Evolutionary conservation across 2,329 filamentous ascomycete species (phyloP).

Genomic region (Alternaria longipes): DNA sequence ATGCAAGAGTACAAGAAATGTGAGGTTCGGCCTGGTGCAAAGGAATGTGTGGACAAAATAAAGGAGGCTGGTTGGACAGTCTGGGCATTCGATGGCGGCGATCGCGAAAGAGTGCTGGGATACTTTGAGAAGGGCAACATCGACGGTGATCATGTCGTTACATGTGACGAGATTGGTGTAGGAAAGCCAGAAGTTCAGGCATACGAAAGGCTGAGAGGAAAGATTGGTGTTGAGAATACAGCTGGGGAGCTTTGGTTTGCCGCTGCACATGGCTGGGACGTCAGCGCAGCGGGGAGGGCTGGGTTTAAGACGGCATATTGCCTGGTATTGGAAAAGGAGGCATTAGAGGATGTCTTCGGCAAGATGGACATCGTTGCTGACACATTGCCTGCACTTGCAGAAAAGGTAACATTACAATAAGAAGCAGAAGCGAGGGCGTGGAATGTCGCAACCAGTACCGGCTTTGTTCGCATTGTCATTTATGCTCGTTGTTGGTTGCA

Average conservation of each 20-base stretch:
- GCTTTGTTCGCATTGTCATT: no score
- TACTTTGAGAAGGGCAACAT: constrained; percentile 63
- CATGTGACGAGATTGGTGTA: constrained; percentile 60
- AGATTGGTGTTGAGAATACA: constrained; percentile 46
- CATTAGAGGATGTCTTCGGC: constrained; percentile 61
- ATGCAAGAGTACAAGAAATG: constrained; percentile 51
- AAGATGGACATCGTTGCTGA: constrained; percentile 63
- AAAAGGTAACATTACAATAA: neutral
- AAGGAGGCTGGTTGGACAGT: constrained; percentile 60
- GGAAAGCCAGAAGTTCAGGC: constrained; percentile 62
- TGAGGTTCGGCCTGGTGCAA: constrained; percentile 50
- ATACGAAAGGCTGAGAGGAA: constrained; percentile 57
- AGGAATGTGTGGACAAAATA: constrained; percentile 56
- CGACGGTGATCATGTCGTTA: constrained; percentile 61
- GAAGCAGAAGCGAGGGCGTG: neutral
- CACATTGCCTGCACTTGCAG: constrained; percentile 59
- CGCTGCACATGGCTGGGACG: constrained; percentile 69
- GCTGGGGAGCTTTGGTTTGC: constrained; percentile 63
- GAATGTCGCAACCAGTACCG: no score
- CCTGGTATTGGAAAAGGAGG: constrained; percentile 62
- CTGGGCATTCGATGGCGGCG: constrained; percentile 65
- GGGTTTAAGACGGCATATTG: constrained; percentile 65
- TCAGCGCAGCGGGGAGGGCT: constrained; percentile 60
- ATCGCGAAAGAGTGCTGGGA: constrained; percentile 59
- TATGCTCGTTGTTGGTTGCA: no score